Evolutionary conservation across 73 alveolate genomes (phyloP).

Genomic region (Paramecium primaurelia): DNA sequence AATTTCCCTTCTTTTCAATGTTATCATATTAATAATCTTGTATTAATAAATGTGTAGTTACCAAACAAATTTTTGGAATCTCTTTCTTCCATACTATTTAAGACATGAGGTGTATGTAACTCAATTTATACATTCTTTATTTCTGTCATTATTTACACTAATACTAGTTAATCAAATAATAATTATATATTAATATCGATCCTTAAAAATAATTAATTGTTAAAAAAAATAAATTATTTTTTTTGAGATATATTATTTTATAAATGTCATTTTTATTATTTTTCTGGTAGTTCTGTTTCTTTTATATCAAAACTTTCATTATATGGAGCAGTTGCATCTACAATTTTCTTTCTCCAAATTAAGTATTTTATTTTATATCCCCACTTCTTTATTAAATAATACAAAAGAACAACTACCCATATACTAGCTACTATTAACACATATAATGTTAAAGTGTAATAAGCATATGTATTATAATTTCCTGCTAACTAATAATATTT

Average conservation of each 20-base stretch:
- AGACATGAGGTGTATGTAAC: not conserved
- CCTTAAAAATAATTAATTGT: not conserved
- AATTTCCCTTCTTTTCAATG: not conserved
- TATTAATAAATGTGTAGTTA: not conserved
- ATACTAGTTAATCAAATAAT: not conserved
- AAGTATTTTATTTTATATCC: not conserved
- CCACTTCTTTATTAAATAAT: not conserved
- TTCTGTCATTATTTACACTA: not conserved
- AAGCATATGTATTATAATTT: not conserved
- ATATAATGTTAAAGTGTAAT: not conserved
- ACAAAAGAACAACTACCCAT: not conserved
- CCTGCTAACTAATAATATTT: not conserved
- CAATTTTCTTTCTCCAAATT: not conserved
- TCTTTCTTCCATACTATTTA: not conserved
- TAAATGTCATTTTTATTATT: not conserved
- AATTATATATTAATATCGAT: not conserved
- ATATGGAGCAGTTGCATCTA: not conserved
- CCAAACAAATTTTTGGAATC: not conserved
- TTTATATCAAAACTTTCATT: not conserved
- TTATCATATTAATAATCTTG: conserved; percentile 51
- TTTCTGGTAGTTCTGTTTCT: not conserved
- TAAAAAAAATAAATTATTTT: not conserved
- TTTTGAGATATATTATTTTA: not conserved
- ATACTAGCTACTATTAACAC: not conserved
- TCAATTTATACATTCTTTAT: not conserved